Evolutionary conservation across 441 rosid species (phyloP).

Genomic region (Biscutella auriculata): DNA sequence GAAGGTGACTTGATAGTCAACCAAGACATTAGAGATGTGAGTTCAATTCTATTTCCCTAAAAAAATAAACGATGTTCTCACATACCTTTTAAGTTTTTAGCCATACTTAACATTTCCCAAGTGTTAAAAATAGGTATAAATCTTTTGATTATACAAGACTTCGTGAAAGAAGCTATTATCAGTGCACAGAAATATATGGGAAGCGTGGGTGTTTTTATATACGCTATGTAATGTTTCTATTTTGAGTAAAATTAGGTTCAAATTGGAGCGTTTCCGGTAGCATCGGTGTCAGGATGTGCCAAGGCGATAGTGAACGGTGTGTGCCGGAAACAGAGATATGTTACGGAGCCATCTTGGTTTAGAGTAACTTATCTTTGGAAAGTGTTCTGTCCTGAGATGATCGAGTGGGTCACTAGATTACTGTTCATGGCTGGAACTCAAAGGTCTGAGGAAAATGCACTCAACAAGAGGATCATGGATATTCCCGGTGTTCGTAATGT

Average conservation of each 20-base stretch:
- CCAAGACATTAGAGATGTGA: conserved; percentile 47
- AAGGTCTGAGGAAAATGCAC: conserved; percentile 8
- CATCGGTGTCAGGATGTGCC: conserved; percentile 24
- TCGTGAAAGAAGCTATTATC: too few species aligned
- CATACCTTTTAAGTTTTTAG: too few species aligned
- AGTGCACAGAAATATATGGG: too few species aligned
- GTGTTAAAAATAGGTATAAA: too few species aligned
- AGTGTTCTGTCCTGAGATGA: conserved; percentile 37
- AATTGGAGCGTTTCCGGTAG: conserved; percentile 27
- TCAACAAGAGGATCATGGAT: conserved; percentile 29
- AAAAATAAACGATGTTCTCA: too few species aligned
- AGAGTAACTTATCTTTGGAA: conserved; percentile 31
- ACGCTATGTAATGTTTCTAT: background rate
- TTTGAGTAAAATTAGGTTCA: conserved; percentile 25
- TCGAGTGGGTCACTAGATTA: conserved; percentile 25
- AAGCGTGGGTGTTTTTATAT: background rate
- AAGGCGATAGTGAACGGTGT: conserved; percentile 39
- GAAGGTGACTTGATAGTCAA: conserved; percentile 38
- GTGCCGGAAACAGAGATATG: conserved; percentile 30
- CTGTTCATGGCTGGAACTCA: conserved; percentile 4
- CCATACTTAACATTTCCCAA: too few species aligned
- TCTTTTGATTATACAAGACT: too few species aligned
- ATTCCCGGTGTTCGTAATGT: conserved; percentile 26
- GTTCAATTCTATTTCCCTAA: background rate
- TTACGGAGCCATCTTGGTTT: conserved; percentile 40